Base-by-base conservation (phyloP, 73 alveolate genomes). In the Effrenium voratum region DNA sequence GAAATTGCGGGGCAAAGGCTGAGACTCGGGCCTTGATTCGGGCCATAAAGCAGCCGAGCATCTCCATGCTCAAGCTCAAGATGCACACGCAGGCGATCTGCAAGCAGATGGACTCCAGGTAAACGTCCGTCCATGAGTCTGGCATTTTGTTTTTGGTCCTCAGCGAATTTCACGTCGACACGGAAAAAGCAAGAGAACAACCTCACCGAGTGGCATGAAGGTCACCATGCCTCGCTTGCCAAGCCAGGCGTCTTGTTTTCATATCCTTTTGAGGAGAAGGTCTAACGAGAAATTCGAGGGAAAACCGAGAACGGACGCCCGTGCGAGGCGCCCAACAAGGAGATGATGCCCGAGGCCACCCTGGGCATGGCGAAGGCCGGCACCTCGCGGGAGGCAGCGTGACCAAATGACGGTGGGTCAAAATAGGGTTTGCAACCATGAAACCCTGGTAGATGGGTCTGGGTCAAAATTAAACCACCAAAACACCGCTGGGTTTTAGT, bases 141-240 rank as follows among this genome's bases (percentile, higher is more conserved):
- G 95, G 95, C 95, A 87, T 72, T 57, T 47, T 63, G 85, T 43
- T 66, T 40, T 87, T 87, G 70, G 95, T 87, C 95, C 95, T 87
- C 22, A 47, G 82, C 19, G 44, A 1, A 2, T n/a, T n/a, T n/a
- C n/a, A n/a, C n/a, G n/a, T n/a, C 72, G 16, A 22, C n/a, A 57
- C n/a, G 72, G 16, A 0, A 57, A 57, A 57, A 22, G 72, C 72
- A 22, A 57, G 72, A 28, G 41, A 36, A 13, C 10, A 12, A 30
- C 44, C 40, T 1, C 1, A 2, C 94, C 75, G 12, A 59, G 94
- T 8, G 22, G 38, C 82, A 55, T 50, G 93, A 57, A 57, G 73
- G 55, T 41, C 93, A 86, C 24, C 95, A 40, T 86, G 57, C 95
- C 95, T 79, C 66, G 6, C 81, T 40, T 77, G 6, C 43, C 26